Evolutionary conservation across 148 eudicot genomes (phyloP), one percentile per base, ranked within the genome.

Genomic region (Vaccinium myrtillus): DNA sequence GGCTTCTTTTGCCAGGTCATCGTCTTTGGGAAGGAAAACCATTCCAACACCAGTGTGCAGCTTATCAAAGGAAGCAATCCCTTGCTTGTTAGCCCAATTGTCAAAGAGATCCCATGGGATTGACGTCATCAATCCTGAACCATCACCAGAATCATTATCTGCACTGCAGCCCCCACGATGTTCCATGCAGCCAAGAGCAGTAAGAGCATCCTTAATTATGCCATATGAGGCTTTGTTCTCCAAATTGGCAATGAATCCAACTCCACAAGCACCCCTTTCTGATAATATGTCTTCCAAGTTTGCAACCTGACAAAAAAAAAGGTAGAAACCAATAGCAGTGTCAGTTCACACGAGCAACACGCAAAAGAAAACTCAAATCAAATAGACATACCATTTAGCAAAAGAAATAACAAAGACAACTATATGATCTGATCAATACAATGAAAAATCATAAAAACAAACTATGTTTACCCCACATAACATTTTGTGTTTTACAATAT

Each of bases 121-220:
- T 21, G 96, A 89, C 77, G 96, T 95, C 99, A 97, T 95, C 43
- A 97, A 43, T 84, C 99, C 99, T 13, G 99, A 83, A 82, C 99
- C 99, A 88, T 97, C 99, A 78, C 99, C 99, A 65, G 99, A 97
- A 86, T 95, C 98, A 88, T 97, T 93, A 91, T 97, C 99, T 46
- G 99, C 94, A 84, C 98, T 94, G 90, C 99, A 97, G 36, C 98
- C 99, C 32, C 99, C 99, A 81, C 99, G 96, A 84, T 97, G 99
- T 86, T 97, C 99, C 99, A 97, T 97, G 87, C 99, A 97, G 54
- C 99, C 98, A 87, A 97, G 99, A 43, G 99, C 99, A 51, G 79
- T 89, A 88, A 97, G 98, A 86, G 99, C 99, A 92, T 97, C 99
- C 87, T 91, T 88, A 75, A 97, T 90, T 59, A 97, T 94, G 76